Base-by-base conservation (phyloP, 2,329 filamentous ascomycete genomes). In the Phaeosphaeriaceae sp. region DNA sequence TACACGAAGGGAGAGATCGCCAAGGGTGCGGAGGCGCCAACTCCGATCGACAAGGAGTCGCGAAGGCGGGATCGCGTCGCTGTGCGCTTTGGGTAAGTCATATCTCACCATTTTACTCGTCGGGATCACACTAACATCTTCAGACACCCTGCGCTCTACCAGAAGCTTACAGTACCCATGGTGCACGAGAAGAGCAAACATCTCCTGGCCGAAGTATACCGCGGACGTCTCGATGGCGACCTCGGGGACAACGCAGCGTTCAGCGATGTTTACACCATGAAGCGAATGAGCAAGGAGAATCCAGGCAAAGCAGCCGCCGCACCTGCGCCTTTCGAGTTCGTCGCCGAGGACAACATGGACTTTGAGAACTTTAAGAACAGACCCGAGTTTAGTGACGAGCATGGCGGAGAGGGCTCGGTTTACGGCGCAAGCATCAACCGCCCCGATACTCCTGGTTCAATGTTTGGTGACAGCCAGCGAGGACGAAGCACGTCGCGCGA, bases 331-430 rank as follows among this genome's bases (percentile, higher is more conserved):
- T 97, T 97, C 76, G 94, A 98, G 77, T 88, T 96, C 57, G 93
- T 98, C 0, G 88, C 91, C 0, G 94, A 98, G 69, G 86, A 86
- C 54, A 88, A 92, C 49, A 89, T 97, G 77, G 93, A 97, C 75
- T 97, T 96, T 73, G 89, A 92, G 60, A 94, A 92, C 79, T 98
- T 89, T 83, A 97, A 96, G 78, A 90, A 97, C 76, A 85, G 92
- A 1, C 86, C 91, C 1, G 94, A 97, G 67, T 97, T 98, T 78
- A 88, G 88, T 1, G 89, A 93, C 11, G 91, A 95, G 54, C 90
- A 93, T 65, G 92, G 92, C n/a, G 93, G 91, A 5, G 80, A 81
- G 22, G 91, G 90, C 21, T 80, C 80, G 20, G 66, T 83, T 1
- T 83, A 81, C 61, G 90, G 89, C 78, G 45, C 81, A 22, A 91